Conservation (phyloP, 1,284 basidiomycete species). For the Apiotrichum siamense region DNA sequence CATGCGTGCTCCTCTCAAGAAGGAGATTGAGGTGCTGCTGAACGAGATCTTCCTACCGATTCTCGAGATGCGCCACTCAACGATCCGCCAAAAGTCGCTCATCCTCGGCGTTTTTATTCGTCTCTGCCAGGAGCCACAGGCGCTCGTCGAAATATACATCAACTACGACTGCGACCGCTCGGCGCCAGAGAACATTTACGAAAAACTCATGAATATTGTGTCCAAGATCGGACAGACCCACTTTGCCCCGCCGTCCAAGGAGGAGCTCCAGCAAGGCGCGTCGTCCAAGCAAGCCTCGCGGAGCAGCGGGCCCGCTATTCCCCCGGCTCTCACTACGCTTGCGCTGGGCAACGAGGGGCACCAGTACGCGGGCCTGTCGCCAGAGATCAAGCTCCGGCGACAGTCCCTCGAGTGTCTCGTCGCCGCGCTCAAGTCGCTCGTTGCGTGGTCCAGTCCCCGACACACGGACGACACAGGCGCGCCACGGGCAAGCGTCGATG, state of each 20-base stretch:
- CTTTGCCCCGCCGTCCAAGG: constrained; percentile 52
- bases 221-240: constrained; percentile 79
- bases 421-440: constrained; percentile 76
- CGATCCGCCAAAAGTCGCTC: constrained; percentile 86
- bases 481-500: constrained; percentile 27
- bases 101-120: constrained; percentile 79
- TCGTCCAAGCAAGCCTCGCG: constrained; percentile 41
- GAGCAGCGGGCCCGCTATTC: constrained; percentile 47
- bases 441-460: constrained; percentile 69
- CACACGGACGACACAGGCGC: constrained; percentile 15
- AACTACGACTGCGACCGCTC: constrained; percentile 96
- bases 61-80: constrained; percentile 95
- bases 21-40: constrained; percentile 97
- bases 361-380: constrained; percentile 60
- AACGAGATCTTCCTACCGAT: constrained; percentile 99
- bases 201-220: constrained; percentile 88
- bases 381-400: constrained; percentile 75
- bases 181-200: constrained; percentile 90
- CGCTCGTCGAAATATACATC: constrained; percentile 91
- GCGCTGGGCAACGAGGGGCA: constrained; percentile 51
- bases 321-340: constrained; percentile 61
- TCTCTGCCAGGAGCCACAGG: constrained; percentile 89
- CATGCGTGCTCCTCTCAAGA: constrained; percentile 96
- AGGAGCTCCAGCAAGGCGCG: constrained; percentile 31
- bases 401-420: constrained; percentile 88